Base-by-base conservation (phyloP, 306 rosid genomes). In the Vigna radiata region DNA sequence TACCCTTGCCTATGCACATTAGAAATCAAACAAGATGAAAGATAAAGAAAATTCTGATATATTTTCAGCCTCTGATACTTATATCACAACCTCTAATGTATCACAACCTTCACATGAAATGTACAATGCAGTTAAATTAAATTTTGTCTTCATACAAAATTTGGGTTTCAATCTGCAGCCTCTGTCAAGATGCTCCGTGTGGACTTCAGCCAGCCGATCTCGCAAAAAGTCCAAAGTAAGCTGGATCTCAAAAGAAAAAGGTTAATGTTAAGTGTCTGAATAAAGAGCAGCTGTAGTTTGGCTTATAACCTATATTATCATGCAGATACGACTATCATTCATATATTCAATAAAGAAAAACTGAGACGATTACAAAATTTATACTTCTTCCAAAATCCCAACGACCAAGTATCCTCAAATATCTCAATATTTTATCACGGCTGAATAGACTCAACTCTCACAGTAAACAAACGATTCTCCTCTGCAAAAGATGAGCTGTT, bases 41-140 rank as follows among this genome's bases (percentile, higher is more conserved):
- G 23, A 55, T 23, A 11, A 37, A 46, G 41, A 13, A 73, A 56
- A 68, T 29, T 21, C 33, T 16, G 49, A 37, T 8, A 18, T 18
- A 27, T 23, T 50, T 36, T 23, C 58, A 73, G 54, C 47, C 62
- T 31, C 27, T 33, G 52, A 46, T 17, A 67, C 37, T 68, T 66
- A 25, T 4, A 33, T 41, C 13, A 93, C 91, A 58, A 93, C 80
- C 85, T 91, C 98, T 56, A 93, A 89, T 79, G 93, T 85, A 50
- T 79, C 85, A 75, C 98, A 93, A 59, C 76, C 88, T 43, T 76
- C 73, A 78, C 98, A 89, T 61, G 85, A 68, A 84, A 91, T 77
- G 81, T 93, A 91, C 55, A 93, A 67, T 33, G 97, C 97, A 64
- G 92, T 93, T 80, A 93, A 85, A 78, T 70, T 86, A 83, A 93